These are phyloP conservation scores for Salisapilia sapeloensis DNA, from an alignment of 352 stramenopile species.

Conservation along the genomic window DNA sequence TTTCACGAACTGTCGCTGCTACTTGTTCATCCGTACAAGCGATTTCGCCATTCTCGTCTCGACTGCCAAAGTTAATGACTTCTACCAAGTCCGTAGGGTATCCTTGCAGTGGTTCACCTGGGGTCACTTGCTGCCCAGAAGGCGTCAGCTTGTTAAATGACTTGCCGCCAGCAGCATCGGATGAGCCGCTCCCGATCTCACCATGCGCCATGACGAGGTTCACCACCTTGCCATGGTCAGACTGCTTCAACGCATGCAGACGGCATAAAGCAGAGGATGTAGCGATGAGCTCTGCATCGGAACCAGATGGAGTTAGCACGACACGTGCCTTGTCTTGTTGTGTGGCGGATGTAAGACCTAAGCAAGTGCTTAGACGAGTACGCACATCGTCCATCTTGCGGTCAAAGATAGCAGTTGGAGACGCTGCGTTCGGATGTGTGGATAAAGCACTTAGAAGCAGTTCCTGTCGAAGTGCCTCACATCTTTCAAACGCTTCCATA, in stretches of 20 bases:
- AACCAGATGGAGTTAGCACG: slow-evolving; percentile 68
- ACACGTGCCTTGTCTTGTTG: slow-evolving; percentile 27
- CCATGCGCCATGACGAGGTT: slow-evolving; percentile 71
- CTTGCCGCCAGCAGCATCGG: slow-evolving; percentile 43
- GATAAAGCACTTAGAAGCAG: slow-evolving; percentile 64
- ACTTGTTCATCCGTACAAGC: slow-evolving; percentile 26
- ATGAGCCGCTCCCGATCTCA: slow-evolving; percentile 71
- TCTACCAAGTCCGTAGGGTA: slow-evolving; percentile 48
- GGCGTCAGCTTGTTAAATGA: slow-evolving; percentile 76
- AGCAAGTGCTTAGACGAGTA: slow-evolving; percentile 30
- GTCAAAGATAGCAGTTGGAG: slow-evolving; percentile 41
- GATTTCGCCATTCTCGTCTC: slow-evolving; percentile 32
- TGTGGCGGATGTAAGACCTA: slow-evolving; percentile 36
- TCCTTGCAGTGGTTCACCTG: slow-evolving; percentile 23
- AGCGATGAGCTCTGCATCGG: slow-evolving; percentile 72
- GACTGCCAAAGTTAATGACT: slow-evolving; percentile 35
- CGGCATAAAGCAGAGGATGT: slow-evolving; percentile 49
- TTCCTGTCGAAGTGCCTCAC: slow-evolving; percentile 49
- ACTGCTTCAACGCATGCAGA: slow-evolving; percentile 32
- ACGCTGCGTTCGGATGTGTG: slow-evolving; percentile 66
- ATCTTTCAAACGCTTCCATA: slow-evolving; percentile 36
- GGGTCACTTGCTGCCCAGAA: slow-evolving; percentile 25
- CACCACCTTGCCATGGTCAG: slow-evolving; percentile 59
- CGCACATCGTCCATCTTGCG: slow-evolving; percentile 41
- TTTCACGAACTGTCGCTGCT: slow-evolving; percentile 16